phyloP scores from a whole-genome alignment of 2,329 filamentous ascomycete genomes.

The Xylaria polymorpha region DNA sequence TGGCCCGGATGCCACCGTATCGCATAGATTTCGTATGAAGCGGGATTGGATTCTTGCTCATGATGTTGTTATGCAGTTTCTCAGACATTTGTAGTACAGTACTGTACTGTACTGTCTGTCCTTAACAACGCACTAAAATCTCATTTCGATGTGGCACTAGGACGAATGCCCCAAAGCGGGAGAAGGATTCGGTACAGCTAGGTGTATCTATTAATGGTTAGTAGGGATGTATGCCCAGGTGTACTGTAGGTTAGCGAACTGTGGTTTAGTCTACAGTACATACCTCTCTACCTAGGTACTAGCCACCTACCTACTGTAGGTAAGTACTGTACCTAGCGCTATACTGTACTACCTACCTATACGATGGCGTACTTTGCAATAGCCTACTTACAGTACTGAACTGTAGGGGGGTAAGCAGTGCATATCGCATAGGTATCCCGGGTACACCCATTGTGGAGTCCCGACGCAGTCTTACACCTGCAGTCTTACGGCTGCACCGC shows the following conservation, averaged over 20 bases:
- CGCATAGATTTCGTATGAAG: background rate
- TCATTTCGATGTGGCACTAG: background rate
- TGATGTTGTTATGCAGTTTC: constrained; percentile 1
- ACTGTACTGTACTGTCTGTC: background rate
- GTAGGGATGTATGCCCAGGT: too few species aligned
- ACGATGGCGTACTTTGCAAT: background rate
- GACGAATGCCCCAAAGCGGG: background rate
- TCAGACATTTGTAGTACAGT: background rate
- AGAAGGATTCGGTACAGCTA: background rate
- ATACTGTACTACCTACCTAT: background rate
- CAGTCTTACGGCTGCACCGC: background rate
- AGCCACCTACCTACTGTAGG: too few species aligned
- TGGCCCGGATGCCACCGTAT: constrained; percentile 5
- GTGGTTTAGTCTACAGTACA: background rate
- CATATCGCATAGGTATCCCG: background rate
- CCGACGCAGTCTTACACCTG: background rate
- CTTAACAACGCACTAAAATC: background rate
- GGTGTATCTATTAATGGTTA: too few species aligned
- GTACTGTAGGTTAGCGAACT: too few species aligned
- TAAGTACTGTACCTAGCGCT: too few species aligned
- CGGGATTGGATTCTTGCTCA: background rate
- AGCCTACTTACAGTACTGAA: background rate
- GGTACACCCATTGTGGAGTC: constrained; percentile 1
- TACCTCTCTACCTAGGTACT: background rate
- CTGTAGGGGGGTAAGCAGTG: background rate